Evolutionary conservation across 2,329 filamentous ascomycete species (phyloP), one percentile per base, ranked within the genome.

Genomic region (Didymella pinodella): DNA sequence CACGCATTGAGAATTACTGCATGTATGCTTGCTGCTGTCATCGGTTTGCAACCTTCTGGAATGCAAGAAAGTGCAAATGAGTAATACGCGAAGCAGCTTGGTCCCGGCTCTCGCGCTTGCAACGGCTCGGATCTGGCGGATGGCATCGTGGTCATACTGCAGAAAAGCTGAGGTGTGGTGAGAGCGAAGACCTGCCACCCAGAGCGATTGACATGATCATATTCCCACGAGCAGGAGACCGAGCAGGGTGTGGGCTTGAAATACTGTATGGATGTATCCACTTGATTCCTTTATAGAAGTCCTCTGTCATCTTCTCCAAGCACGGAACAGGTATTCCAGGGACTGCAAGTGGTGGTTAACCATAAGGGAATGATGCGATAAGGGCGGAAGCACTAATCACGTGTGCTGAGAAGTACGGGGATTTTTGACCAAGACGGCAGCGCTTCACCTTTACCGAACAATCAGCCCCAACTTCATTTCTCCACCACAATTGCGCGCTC

Each of bases 361-460:
- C 20, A n/a, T 12, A 16, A 4, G 3, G 2, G 14, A 8, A 41
- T 28, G 28, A 26, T 16, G 12, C n/a, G 8, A 28, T 25, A 18
- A 44, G 55, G 48, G 48, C 34, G 32, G 34, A 18, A 10, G 12
- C 36, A 8, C 34, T 38, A 31, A 60, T 60, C 57, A 60, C 57
- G 53, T 55, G 46, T 52, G 48, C 45, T 53, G 45, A 54, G 18
- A 48, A 48, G 57, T 48, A 47, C 52, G 25, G 51, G 31, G 48
- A 48, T 28, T 48, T 44, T 52, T n/a, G 34, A 32, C 41, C 57
- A 52, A 34, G 31, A 55, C 51, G 29, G 36, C 41, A 26, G 38
- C 47, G 48, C 51, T 55, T 60, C 57, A 55, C 52, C 52, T 54
- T 55, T 52, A 48, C 52, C 52, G 57, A 58, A 31, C 50, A 54